Base-by-base conservation (phyloP, 2,329 filamentous ascomycete species). In the Colletotrichum spaethianum region DNA sequence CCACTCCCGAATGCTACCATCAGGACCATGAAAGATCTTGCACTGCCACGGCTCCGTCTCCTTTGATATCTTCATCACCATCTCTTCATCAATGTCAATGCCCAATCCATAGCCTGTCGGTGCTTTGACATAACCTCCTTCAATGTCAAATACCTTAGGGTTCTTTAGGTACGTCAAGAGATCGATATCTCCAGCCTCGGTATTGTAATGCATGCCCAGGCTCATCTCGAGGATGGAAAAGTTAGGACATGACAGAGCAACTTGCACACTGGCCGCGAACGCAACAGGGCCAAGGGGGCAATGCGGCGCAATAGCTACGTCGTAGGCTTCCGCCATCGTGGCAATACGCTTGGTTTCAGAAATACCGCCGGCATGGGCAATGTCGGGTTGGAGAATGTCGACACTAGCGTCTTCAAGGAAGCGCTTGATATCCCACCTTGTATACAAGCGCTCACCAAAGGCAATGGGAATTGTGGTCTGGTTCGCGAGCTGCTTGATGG, bases 211-310 rank as follows among this genome's bases (percentile, higher is more conserved):
- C 77, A 93, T 93, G 0, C 91, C 91, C 50, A 93, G 76, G 73
- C 88, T 90, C 91, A 93, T 93, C 79, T 93, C 91, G 77, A 92
- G 90, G 56, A 93, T 92, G 11, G 86, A 87, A 77, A 90, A 92
- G 81, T 90, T 93, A 73, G 83, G 86, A 48, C 79, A 87, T 23
- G 80, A 81, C 61, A 86, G 82, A 61, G 88, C 89, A 14, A 93
- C 86, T 75, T 93, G 91, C 61, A 92, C 83, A 74, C 86, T 89
- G 0, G 91, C 91, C 2, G 91, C 91, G n/a, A 93, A 83, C 0
- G 91, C 90, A 69, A 93, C 90, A 0, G 91, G 91, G 0, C 91
- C 91, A 0, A 93, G 81, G 1, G 91, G 91, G 76, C 90, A 92
- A 77, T 93, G 91, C 4, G 91, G 91, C 26, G 91, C 91, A 53